These are phyloP conservation scores for Rhizoctonia solani DNA, from an alignment of 1,284 basidiomycete species.

Conservation along the genomic window DNA sequence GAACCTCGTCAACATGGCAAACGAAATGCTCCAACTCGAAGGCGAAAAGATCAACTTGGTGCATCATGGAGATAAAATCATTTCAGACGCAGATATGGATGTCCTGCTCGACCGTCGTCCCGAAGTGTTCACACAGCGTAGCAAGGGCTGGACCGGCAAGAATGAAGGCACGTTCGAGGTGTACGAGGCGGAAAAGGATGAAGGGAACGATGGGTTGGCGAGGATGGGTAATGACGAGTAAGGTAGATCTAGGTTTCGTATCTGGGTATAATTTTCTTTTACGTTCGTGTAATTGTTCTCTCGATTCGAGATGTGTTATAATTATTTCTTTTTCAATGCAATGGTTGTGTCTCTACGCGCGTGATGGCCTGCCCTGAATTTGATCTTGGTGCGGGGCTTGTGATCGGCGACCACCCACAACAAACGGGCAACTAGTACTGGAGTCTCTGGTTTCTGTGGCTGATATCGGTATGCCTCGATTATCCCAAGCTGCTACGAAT, in stretches of 20 bases:
- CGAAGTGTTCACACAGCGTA: slow-evolving; percentile 75
- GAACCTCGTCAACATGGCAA: slow-evolving; percentile 79
- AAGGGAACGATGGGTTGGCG: slow-evolving; percentile 73
- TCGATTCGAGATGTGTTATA: background rate
- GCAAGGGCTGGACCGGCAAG: slow-evolving; percentile 74
- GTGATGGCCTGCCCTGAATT: slow-evolving; percentile 14
- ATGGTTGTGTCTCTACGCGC: no score
- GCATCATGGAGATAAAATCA: slow-evolving; percentile 70
- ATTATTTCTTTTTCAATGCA: background rate
- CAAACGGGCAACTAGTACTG: background rate
- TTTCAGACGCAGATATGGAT: slow-evolving; percentile 80
- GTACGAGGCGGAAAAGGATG: slow-evolving; percentile 71
- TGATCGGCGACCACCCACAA: background rate
- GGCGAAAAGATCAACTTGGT: slow-evolving; percentile 91
- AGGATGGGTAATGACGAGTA: no score
- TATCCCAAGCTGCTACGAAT: slow-evolving; percentile 25
- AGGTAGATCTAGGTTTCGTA: background rate
- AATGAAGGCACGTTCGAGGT: slow-evolving; percentile 70
- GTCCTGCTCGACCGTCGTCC: slow-evolving; percentile 80
- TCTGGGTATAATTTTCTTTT: background rate
- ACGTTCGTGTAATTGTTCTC: background rate
- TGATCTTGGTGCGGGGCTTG: no score
- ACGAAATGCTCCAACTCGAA: slow-evolving; percentile 78
- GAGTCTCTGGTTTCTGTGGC: background rate
- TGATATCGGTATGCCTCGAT: slow-evolving; percentile 6